Evolutionary conservation across 192 early-diverging fungal genomes (phyloP).

Genomic region (Thoreauomyces humboldtii): DNA sequence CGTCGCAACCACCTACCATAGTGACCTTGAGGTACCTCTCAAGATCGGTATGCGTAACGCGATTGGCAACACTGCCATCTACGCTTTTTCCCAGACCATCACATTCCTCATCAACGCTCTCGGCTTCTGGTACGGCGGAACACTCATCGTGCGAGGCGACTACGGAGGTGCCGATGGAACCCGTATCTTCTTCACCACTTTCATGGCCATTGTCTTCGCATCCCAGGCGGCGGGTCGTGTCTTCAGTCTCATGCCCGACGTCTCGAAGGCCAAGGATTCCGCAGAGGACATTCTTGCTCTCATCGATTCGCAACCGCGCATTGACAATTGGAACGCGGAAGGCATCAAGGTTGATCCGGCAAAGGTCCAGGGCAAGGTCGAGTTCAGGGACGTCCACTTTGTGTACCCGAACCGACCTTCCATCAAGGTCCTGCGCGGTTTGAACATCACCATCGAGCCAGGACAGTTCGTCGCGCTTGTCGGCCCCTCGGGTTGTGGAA

Average conservation of each 20-base stretch:
- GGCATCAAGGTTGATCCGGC: constrained; percentile 29
- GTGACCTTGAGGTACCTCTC: constrained; percentile 66
- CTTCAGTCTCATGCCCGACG: constrained; percentile 43
- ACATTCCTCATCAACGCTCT: constrained; percentile 73
- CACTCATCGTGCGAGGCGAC: constrained; percentile 19
- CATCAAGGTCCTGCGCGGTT: constrained; percentile 51
- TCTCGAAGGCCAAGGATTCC: constrained; percentile 48
- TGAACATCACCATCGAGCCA: constrained; percentile 54
- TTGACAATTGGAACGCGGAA: constrained; percentile 53
- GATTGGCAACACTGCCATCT: constrained; percentile 63
- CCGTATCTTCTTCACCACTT: constrained; percentile 47
- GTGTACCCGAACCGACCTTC: constrained; percentile 59
- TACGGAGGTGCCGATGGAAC: constrained; percentile 45
- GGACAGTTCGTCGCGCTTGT: constrained; percentile 83
- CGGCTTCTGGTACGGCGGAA: constrained; percentile 43
- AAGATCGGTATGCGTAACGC: constrained; percentile 61
- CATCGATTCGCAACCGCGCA: constrained; percentile 40
- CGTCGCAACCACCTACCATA: constrained; percentile 65
- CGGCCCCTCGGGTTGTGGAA: constrained; percentile 83
- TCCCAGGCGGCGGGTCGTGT: constrained; percentile 43
- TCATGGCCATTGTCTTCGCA: constrained; percentile 50
- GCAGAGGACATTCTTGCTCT: constrained; percentile 41
- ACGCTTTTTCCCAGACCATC: constrained; percentile 73
- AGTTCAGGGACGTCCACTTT: constrained; percentile 44
- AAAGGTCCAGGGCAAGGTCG: constrained; percentile 36